These are phyloP conservation scores for Hymenoscyphus albidus DNA, from an alignment of 2,329 filamentous ascomycete species.

Conservation along the genomic window DNA sequence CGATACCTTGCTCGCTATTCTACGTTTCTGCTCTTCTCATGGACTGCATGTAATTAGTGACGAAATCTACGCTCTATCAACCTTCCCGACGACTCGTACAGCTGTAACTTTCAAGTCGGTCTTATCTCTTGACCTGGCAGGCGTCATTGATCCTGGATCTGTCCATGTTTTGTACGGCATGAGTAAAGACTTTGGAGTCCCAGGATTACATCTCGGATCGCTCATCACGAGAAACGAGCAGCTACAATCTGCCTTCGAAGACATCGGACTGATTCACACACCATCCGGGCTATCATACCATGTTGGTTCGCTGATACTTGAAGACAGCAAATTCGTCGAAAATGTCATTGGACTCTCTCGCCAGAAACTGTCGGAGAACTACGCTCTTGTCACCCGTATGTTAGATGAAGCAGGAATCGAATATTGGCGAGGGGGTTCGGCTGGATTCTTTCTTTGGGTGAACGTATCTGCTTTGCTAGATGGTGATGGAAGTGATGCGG, in stretches of 20 bases:
- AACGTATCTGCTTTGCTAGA: slow-evolving; percentile 45
- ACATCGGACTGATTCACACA: too few species aligned
- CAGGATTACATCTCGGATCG: background rate
- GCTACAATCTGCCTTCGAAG: too few species aligned
- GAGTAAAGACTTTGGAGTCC: slow-evolving; percentile 39
- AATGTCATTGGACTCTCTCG: slow-evolving; percentile 38
- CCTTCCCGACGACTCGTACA: slow-evolving; percentile 44
- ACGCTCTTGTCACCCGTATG: slow-evolving; percentile 38
- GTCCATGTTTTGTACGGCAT: slow-evolving; percentile 40
- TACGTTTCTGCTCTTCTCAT: slow-evolving; percentile 9
- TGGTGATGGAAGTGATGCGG: slow-evolving; percentile 12
- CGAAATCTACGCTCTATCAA: slow-evolving; percentile 46
- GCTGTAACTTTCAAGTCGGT: slow-evolving; percentile 34
- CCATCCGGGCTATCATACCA: slow-evolving; percentile 9
- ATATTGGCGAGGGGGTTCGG: slow-evolving; percentile 45
- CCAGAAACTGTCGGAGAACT: slow-evolving; percentile 39
- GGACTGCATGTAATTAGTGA: slow-evolving; percentile 12
- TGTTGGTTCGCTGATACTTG: slow-evolving; percentile 33
- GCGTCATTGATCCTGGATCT: slow-evolving; percentile 43
- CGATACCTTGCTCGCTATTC: background rate
- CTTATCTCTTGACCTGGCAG: slow-evolving; percentile 42
- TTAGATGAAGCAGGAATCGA: slow-evolving; percentile 41
- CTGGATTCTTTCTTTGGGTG: slow-evolving; percentile 55
- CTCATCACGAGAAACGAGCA: background rate
- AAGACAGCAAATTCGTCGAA: slow-evolving; percentile 37